Base-by-base conservation (phyloP, 2,329 filamentous ascomycete genomes). In the Fusarium beomiforme region DNA sequence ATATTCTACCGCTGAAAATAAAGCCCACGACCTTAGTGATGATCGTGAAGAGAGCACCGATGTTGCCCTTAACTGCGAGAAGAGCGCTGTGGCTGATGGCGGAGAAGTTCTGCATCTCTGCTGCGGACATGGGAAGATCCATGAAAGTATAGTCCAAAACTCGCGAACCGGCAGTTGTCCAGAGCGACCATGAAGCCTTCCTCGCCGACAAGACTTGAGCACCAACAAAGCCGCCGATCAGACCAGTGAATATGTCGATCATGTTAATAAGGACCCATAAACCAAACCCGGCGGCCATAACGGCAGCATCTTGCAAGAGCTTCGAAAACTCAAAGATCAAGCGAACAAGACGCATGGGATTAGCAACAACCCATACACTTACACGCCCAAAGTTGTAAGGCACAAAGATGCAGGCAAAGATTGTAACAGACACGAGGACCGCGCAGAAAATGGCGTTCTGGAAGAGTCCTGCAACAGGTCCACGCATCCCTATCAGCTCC, bases 401-500 rank as follows among this genome's bases (percentile, higher is more conserved):
- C 55, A 97, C 83, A 83, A 96, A 97, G 46, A 98, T 90, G 55
- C 94, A 95, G 64, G 92, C 84, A 56, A 94, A 91, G 43, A 99
- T 90, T 17, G 95, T 97, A 55, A 95, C 89, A 2, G 93, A 92
- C 17, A 99, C 94, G 31, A 99, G 86, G 47, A 98, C 91, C 11
- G 93, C 92, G 78, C 95, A 97, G 81, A 99, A 99, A 19, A 98
- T 90, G 59, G 93, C 94, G 74, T 99, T 99, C 77, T 99, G 96
- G 73, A 98, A 90, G 9, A 99, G 87, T 5, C 94, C 94, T 17
- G 92, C 91, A 6, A 99, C 86, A 1, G 96, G 96, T 0, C 96
- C 96, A 77, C 97, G 93, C 92, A 99, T 97, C 39, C 96, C 96
- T 64, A 99, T 92, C 19, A 99, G 88, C 79, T 99, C 96, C 85